phyloP scores from a whole-genome alignment of 805 yeast genomes.

The Diddensiella transvaalensis region DNA sequence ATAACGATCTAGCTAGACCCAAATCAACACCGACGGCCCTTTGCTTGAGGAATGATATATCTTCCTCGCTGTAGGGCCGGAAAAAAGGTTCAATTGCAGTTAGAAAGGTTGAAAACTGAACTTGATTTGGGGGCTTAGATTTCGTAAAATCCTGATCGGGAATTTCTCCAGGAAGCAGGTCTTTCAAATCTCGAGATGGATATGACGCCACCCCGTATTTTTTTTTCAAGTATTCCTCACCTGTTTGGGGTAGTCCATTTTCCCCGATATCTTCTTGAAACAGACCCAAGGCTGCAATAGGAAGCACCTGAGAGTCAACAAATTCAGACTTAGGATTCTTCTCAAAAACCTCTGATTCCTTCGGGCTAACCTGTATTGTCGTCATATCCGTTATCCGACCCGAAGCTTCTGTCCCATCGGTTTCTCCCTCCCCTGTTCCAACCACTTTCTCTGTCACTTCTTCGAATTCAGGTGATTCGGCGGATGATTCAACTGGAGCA shows the following conservation, averaged over 20 bases:
- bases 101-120: constrained; percentile 84
- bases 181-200: constrained; percentile 73
- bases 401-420: neutral
- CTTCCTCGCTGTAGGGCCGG: constrained; percentile 75
- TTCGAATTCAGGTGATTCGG: neutral
- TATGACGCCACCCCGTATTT: constrained; percentile 88
- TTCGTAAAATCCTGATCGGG: constrained; percentile 85
- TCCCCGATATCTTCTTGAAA: constrained; percentile 45
- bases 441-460: neutral
- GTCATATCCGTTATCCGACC: neutral
- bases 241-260: constrained; percentile 60
- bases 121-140: constrained; percentile 83
- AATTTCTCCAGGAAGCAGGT: constrained; percentile 78
- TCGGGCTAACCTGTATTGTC: neutral
- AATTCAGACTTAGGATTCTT: constrained; percentile 75
- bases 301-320: constrained; percentile 65
- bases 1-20: constrained; percentile 26
- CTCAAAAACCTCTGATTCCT: constrained; percentile 14
- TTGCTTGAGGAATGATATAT: constrained; percentile 65
- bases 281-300: constrained; percentile 57
- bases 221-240: constrained; percentile 66
- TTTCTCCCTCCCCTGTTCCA: neutral
- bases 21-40: constrained; percentile 44
- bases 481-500: neutral
- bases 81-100: constrained; percentile 82